These are phyloP conservation scores for Geoglossum cookeanum DNA, from an alignment of 2,329 filamentous ascomycete genomes.

Conservation along the genomic window DNA sequence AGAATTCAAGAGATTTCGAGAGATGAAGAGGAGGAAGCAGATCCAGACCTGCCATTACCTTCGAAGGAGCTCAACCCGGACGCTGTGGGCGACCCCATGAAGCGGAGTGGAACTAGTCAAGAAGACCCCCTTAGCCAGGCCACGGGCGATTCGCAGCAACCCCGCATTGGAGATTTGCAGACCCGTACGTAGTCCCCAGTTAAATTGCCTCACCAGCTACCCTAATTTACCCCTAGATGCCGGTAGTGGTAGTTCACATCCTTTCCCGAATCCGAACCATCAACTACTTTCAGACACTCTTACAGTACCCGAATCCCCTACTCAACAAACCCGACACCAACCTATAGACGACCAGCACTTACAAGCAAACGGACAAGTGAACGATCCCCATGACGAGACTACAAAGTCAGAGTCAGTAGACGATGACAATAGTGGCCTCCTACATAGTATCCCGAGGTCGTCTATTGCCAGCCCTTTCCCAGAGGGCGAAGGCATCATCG, in stretches of 20 bases:
- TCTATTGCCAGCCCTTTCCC: background rate
- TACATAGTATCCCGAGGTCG: constrained; percentile 1
- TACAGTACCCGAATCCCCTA: background rate
- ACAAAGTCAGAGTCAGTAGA: background rate
- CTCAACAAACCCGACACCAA: background rate
- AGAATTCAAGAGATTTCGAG: background rate
- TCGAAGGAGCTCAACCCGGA: constrained; percentile 2
- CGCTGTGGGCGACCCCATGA: background rate
- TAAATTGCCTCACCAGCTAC: background rate
- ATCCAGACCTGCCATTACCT: constrained; percentile 3
- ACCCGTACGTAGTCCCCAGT: background rate
- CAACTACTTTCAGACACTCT: background rate
- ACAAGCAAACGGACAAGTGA: background rate
- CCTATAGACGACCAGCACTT: too few species aligned
- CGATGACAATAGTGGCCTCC: background rate
- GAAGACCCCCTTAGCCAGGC: background rate
- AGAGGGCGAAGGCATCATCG: background rate
- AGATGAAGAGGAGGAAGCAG: background rate
- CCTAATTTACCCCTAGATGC: background rate
- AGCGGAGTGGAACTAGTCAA: background rate
- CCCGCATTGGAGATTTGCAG: background rate
- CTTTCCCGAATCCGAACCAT: background rate
- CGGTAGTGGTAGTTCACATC: background rate
- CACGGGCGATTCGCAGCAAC: background rate
- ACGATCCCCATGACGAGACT: background rate